Conservation (phyloP, 441 rosid species). For the Euphorbia schlechtendalii region DNA sequence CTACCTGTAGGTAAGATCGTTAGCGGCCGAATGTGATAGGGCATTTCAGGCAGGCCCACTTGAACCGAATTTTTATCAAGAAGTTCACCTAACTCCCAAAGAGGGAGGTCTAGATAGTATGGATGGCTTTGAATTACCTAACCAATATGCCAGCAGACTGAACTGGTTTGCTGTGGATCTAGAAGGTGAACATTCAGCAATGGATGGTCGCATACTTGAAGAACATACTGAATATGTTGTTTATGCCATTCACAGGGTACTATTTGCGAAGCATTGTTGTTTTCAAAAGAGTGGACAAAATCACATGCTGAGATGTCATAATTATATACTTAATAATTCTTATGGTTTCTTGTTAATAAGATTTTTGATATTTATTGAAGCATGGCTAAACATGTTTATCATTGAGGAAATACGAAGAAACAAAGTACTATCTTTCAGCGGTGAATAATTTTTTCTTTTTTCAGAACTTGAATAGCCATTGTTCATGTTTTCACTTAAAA, state of each 20-base stretch:
- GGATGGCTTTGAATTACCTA: conserved; percentile 46
- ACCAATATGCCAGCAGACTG: conserved; percentile 52
- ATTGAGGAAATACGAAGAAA: background rate
- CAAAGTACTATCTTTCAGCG: background rate
- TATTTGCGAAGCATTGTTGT: conserved; percentile 24
- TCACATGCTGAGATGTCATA: background rate
- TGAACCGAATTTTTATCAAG: conserved; percentile 72
- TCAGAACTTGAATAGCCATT: background rate
- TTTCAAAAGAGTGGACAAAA: background rate
- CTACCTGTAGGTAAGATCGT: conserved; percentile 67
- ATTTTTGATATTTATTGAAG: background rate
- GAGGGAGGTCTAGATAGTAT: conserved; percentile 44
- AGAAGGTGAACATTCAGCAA: conserved; percentile 99
- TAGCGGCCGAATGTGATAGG: conserved; percentile 95
- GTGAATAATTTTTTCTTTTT: background rate
- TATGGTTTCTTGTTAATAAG: background rate
- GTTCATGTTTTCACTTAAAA: background rate
- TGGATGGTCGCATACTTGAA: conserved; percentile 95
- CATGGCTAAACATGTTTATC: conserved; percentile 3
- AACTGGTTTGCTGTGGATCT: conserved; percentile 99
- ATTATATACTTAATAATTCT: background rate
- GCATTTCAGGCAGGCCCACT: conserved; percentile 86
- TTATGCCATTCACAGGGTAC: conserved; percentile 90
- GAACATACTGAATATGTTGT: conserved; percentile 98
- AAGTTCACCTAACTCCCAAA: conserved; percentile 45